Percentiles rank a stretch among this genome's conserved stretches.
Evolutionary conservation across 129 eudicot genomes (phyloP).

Genomic region (Smallanthus sonchifolius): DNA sequence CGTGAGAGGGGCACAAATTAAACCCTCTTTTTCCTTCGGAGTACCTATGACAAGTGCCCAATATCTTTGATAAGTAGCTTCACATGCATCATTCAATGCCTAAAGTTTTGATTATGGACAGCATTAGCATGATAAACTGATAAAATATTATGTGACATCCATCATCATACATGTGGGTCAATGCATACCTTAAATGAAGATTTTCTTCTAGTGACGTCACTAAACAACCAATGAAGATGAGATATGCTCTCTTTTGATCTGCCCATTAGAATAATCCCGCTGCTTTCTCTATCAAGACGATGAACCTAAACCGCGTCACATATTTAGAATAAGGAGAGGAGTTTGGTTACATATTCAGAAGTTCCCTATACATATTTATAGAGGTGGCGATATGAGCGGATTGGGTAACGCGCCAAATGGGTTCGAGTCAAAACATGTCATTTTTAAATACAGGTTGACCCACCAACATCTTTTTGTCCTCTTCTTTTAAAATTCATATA

Average conservation of each 20-base stretch:
- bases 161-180: neutral
- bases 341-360: neutral
- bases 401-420: neutral
- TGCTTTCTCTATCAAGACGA: slow-evolving; percentile 96
- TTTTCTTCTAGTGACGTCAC: slow-evolving; percentile 43
- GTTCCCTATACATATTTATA: neutral
- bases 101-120: slow-evolving; percentile 15
- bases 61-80: slow-evolving; percentile 59
- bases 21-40: slow-evolving; percentile 80
- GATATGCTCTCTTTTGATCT: slow-evolving; percentile 74
- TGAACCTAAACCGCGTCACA: slow-evolving; percentile 54
- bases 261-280: slow-evolving; percentile 87
- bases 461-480: neutral
- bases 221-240: slow-evolving; percentile 63
- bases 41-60: slow-evolving; percentile 92
- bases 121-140: slow-evolving; percentile 1
- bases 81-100: slow-evolving; percentile 64
- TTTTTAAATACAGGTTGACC: neutral
- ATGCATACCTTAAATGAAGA: slow-evolving; percentile 48
- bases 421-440: slow-evolving; percentile 1
- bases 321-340: slow-evolving; percentile 1
- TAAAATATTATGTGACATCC: neutral
- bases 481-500: neutral
- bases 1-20: slow-evolving; percentile 72
- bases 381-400: neutral